Percentiles rank a stretch among this genome's conserved stretches.
These are phyloP conservation scores for Phyllosticta citribraziliensis DNA, from an alignment of 2,329 filamentous ascomycete species.

Conservation along the genomic window DNA sequence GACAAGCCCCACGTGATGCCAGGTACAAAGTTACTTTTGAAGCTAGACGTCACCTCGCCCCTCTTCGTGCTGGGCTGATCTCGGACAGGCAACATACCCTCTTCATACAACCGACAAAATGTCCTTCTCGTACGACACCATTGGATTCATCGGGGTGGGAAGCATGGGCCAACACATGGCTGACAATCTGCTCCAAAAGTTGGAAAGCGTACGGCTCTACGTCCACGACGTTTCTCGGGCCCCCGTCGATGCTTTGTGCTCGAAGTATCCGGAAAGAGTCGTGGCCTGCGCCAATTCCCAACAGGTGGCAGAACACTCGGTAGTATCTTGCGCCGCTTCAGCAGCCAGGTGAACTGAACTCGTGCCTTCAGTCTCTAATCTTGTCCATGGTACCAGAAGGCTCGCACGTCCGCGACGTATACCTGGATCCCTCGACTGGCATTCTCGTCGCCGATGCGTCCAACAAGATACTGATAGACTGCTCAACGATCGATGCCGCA, in stretches of 20 bases:
- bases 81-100: not conserved
- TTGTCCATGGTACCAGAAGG: constrained; percentile 47
- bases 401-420: constrained; percentile 41
- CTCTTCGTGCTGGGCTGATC: not conserved
- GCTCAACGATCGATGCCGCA: constrained; percentile 46
- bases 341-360: not conserved
- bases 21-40: not conserved
- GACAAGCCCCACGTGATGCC: not conserved
- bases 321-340: constrained; percentile 22
- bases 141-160: constrained; percentile 47
- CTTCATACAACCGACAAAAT: not conserved
- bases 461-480: constrained; percentile 44
- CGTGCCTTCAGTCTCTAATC: constrained; percentile 33
- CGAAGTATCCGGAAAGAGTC: constrained; percentile 26
- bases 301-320: constrained; percentile 41
- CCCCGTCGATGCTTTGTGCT: constrained; percentile 34
- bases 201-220: constrained; percentile 34
- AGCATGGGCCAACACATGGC: constrained; percentile 48
- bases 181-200: constrained; percentile 39
- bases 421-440: constrained; percentile 36
- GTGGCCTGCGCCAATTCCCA: constrained; percentile 33
- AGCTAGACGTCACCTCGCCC: not conserved
- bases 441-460: constrained; percentile 33
- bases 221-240: constrained; percentile 40
- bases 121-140: constrained; percentile 10